phyloP scores from a whole-genome alignment of 306 rosid genomes.

The Acacia crassicarpa region DNA sequence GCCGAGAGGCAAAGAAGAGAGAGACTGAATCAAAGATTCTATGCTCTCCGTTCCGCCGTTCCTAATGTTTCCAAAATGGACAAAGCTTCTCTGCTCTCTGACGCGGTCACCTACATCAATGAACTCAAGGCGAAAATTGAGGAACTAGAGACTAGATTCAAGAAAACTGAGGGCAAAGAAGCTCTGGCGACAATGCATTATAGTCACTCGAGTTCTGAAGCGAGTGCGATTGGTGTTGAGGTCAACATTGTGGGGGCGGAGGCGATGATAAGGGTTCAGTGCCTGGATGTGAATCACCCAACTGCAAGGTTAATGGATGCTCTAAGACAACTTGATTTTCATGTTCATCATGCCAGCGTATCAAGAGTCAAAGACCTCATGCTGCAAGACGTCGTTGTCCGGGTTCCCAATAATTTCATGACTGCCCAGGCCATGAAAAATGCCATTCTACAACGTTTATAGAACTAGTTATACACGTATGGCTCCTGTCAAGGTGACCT shows the following conservation, averaged over 20 bases:
- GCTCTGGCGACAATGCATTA: background rate
- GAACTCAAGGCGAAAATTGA: conserved; percentile 47
- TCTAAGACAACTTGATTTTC: conserved; percentile 49
- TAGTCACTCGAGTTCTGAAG: background rate
- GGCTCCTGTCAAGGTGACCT: background rate
- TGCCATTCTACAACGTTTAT: conserved; percentile 37
- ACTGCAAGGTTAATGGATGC: conserved; percentile 57
- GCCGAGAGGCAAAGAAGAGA: conserved; percentile 66
- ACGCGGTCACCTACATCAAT: conserved; percentile 55
- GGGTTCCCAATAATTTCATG: conserved; percentile 40
- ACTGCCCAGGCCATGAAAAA: conserved; percentile 43
- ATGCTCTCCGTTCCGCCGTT: conserved; percentile 63
- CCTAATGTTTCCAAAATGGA: conserved; percentile 78
- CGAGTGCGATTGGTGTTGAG: conserved; percentile 36
- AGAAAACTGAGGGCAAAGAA: background rate
- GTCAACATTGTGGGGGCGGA: conserved; percentile 53
- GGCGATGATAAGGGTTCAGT: conserved; percentile 60
- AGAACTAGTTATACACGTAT: background rate
- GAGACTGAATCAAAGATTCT: conserved; percentile 61
- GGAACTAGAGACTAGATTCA: conserved; percentile 1
- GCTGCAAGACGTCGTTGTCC: conserved; percentile 67
- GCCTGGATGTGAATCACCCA: conserved; percentile 51
- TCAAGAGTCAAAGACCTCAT: conserved; percentile 55
- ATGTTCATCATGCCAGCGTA: conserved; percentile 52
- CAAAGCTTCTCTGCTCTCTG: conserved; percentile 65